Evolutionary conservation across 2,329 filamentous ascomycete species (phyloP), one percentile per base, ranked within the genome.

Genomic region (Cladorrhinum sp.): DNA sequence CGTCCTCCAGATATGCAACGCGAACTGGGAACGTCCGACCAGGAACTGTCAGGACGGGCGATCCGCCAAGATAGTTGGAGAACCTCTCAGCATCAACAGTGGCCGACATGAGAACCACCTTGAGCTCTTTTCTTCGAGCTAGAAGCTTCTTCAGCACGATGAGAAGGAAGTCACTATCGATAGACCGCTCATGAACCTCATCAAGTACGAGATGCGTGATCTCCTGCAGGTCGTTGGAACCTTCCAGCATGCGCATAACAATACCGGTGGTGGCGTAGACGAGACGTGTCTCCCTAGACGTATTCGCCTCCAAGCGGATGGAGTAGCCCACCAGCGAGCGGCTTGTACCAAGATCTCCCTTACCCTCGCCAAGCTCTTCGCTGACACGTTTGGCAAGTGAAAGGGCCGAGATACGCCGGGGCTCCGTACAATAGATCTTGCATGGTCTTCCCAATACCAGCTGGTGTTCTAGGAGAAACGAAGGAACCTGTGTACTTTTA

Each of bases 161-260:
- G 16, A 99, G 81, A 32, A 99, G 79, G 72, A 99, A 97, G 73
- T 99, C 95, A 59, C 93, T 96, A 72, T 99, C 95, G 67, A 99
- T 98, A 12, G 92, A 91, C 63, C 93, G 87, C 74, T 99, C 95
- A 71, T 99, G 95, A 2, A 98, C 93, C 75, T 99, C 95, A 70
- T 99, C 95, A n/a, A 99, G 86, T 50, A 99, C 87, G 62, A 99
- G 78, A 76, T 98, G 95, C 0, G 93, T 96, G 56, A 99, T 88
- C 65, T 97, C 93, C 60, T 86, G 84, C 49, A 99, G 83, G 59
- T 96, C 90, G 65, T 92, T 90, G 0, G 91, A 90, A 8, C 89
- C 88, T 74, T 99, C 95, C 13, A 99, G 81, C 93, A 99, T 98
- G 25, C 95, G 87, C 81, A 99, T 91, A n/a, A 99, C 92, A 60